Percentiles rank a stretch among this genome's conserved stretches.
phyloP scores from a whole-genome alignment of 148 eudicot species.

The Gaultheria prostrata region DNA sequence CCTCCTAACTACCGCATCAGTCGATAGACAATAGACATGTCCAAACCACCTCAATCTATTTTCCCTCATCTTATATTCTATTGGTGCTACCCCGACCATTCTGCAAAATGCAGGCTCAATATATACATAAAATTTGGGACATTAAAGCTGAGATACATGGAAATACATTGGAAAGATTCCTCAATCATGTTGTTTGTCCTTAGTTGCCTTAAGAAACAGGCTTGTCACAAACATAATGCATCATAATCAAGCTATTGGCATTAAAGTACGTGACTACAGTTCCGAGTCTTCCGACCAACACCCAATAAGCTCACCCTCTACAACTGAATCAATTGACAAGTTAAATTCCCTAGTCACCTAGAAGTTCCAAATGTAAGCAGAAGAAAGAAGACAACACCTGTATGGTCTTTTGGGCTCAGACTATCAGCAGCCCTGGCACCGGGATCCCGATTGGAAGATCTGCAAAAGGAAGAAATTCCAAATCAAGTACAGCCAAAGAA shows the following conservation, averaged over 20 bases:
- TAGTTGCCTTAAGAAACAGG: neutral
- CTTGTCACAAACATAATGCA: neutral
- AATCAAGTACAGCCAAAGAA: conserved; percentile 5
- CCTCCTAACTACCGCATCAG: neutral
- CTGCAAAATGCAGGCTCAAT: neutral
- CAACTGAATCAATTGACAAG: neutral
- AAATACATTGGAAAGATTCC: neutral
- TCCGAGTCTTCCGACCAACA: neutral
- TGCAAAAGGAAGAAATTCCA: conserved; percentile 23
- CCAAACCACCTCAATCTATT: neutral
- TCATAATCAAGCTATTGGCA: neutral
- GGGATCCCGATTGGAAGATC: conserved; percentile 90
- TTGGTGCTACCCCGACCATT: neutral
- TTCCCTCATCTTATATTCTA: neutral
- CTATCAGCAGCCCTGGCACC: conserved; percentile 66
- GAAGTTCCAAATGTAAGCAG: neutral
- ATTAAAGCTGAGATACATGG: neutral
- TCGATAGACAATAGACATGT: neutral
- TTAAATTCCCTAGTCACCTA: neutral
- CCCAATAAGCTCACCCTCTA: neutral
- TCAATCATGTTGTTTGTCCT: neutral
- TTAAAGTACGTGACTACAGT: neutral
- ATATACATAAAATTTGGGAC: neutral
- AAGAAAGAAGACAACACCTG: conserved; percentile 48
- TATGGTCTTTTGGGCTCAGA: conserved; percentile 72